phyloP scores from a whole-genome alignment of 129 eudicot genomes.

The Flaveria linearis region DNA sequence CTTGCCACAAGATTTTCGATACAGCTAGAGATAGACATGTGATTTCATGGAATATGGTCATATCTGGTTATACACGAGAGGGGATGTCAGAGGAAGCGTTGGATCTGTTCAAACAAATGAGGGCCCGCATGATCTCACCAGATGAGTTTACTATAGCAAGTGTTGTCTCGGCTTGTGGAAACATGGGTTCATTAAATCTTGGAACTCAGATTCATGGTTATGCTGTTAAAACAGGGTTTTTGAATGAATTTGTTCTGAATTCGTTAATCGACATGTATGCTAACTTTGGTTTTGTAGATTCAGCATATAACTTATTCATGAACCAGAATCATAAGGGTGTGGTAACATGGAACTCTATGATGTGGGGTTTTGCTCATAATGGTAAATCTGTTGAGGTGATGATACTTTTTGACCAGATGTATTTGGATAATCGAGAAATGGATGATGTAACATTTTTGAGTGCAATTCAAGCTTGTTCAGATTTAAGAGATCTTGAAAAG shows the following conservation, averaged over 20 bases:
- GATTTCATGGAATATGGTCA: slow-evolving; percentile 69
- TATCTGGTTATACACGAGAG: slow-evolving; percentile 56
- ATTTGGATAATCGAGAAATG: slow-evolving; percentile 45
- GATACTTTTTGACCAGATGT: slow-evolving; percentile 58
- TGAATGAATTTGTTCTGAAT: slow-evolving; percentile 62
- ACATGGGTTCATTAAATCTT: slow-evolving; percentile 34
- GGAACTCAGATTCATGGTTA: slow-evolving; percentile 62
- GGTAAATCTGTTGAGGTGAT: slow-evolving; percentile 51
- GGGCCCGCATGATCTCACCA: slow-evolving; percentile 34
- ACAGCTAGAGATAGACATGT: slow-evolving; percentile 37
- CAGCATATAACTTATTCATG: slow-evolving; percentile 48
- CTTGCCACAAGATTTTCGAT: slow-evolving; percentile 47
- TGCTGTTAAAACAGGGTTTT: slow-evolving; percentile 43
- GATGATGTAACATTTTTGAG: slow-evolving; percentile 67
- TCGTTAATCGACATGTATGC: slow-evolving; percentile 76
- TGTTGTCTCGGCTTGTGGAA: slow-evolving; percentile 65
- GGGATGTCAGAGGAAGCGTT: slow-evolving; percentile 53
- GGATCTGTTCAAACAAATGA: slow-evolving; percentile 54
- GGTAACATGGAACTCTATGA: slow-evolving; percentile 80
- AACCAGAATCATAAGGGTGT: slow-evolving; percentile 38
- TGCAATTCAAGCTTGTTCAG: slow-evolving; percentile 75
- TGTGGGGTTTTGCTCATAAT: slow-evolving; percentile 66
- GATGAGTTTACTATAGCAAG: slow-evolving; percentile 67
- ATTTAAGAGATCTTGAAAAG: slow-evolving; percentile 54
- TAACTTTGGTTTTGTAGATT: slow-evolving; percentile 53